Evolutionary conservation across 2,329 filamentous ascomycete genomes (phyloP).

Genomic region (Colletotrichum spaethianum): DNA sequence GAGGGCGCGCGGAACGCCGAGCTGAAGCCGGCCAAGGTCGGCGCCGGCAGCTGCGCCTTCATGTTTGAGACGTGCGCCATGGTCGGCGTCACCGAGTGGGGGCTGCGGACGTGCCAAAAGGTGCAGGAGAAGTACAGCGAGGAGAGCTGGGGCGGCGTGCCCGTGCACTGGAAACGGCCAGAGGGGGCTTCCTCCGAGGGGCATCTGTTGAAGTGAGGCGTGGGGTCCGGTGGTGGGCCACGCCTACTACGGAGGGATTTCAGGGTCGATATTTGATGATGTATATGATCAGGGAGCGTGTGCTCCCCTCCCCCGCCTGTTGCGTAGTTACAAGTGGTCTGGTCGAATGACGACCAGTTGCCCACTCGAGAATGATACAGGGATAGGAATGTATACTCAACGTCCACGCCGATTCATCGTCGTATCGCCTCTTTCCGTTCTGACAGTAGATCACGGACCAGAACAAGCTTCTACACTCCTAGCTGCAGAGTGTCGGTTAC

Average conservation of each 20-base stretch:
- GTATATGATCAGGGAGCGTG: not conserved
- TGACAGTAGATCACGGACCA: not conserved
- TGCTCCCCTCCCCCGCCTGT: not conserved
- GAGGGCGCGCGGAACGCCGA: constrained; percentile 70
- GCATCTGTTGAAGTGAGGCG: constrained; percentile 48
- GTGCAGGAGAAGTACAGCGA: constrained; percentile 79
- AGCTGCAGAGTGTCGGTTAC: not conserved
- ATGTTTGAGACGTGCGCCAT: constrained; percentile 80
- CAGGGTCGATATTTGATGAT: not conserved
- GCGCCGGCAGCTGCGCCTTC: constrained; percentile 74
- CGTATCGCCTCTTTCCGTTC: not conserved
- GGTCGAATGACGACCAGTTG: not conserved
- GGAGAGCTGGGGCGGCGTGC: constrained; percentile 83
- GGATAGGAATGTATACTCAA: too few relatives aligned
- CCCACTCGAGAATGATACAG: too few relatives aligned
- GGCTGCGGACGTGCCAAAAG: constrained; percentile 70
- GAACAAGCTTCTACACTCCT: not conserved
- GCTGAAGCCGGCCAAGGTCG: constrained; percentile 70
- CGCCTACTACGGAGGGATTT: not conserved
- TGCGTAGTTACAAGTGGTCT: not conserved
- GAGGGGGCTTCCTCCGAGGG: constrained; percentile 47
- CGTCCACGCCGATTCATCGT: not conserved
- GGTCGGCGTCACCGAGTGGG: constrained; percentile 82
- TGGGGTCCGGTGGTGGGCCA: not conserved
- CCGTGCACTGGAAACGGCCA: constrained; percentile 71